Base-by-base conservation (phyloP, 768 basidiomycete species). In the Termitomyces sp. region DNA sequence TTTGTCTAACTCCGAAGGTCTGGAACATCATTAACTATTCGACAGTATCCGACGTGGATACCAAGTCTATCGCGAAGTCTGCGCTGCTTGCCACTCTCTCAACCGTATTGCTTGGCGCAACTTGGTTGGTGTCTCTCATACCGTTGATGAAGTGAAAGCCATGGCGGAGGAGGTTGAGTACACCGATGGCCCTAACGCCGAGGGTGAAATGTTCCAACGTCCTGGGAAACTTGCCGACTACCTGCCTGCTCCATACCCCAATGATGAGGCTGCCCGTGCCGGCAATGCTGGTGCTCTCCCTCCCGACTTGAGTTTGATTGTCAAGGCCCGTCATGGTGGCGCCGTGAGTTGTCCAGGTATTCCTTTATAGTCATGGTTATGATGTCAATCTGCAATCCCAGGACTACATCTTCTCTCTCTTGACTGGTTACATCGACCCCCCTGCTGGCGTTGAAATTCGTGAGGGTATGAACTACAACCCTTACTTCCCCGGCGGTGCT, bases 41-140 rank as follows among this genome's bases (percentile, higher is more conserved):
- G 61, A 21, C 51, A 96, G 95, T 73, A 95, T 98, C 68, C 94
- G 95, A 66, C 83, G 96, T 69, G 95, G 94, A 40, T 95, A 92
- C 79, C 86, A 90, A 73, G 97, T 99, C 56, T 99, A 99, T 82
- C 92, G 95, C 62, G 96, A 99, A 76, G 97, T 99, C 56, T 99
- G 97, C 71, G 92, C 97, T 16, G 94, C 97, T 11, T 99, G 97
- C 75, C 97, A 99, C 74, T 99, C 97, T 34, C 86, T 99, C 55
- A 93, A 99, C 78, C 94, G 97, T 66, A 95, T 99, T 69, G 97
- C 97, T 57, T 99, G 97, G 97, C 92, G 97, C 71, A 99, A 98
- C 78, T 80, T 99, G 57, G 97, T 99, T 63, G 97, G 95, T 68
- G 94, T 98, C 54, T 97, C 95, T 29, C 97, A 99, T 77, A 92